Conservation (phyloP, 495 filamentous ascomycete genomes). For the Podospora sp. region DNA sequence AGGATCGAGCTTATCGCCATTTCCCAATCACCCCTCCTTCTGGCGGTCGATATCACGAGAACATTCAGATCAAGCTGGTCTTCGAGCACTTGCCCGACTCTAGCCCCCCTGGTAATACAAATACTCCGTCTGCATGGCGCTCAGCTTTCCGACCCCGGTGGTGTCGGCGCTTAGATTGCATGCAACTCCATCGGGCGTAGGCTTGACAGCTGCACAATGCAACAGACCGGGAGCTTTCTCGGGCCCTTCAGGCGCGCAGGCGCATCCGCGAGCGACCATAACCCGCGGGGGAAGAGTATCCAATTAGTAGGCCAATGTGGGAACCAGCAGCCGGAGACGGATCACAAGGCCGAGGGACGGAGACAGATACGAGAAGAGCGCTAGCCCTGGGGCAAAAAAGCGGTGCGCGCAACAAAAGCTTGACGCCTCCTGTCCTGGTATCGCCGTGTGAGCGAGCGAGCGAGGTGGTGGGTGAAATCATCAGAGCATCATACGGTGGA, state of each 20-base stretch:
- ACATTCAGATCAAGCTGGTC: background rate
- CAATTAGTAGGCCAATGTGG: background rate
- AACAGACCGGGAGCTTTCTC: background rate
- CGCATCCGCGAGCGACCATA: background rate
- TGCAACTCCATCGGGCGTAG: background rate
- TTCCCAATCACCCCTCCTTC: background rate
- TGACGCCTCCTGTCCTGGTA: background rate
- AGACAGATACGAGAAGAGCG: background rate
- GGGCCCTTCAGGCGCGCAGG: background rate
- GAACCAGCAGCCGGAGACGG: background rate
- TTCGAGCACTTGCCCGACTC: background rate
- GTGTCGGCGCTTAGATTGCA: background rate
- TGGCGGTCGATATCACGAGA: background rate
- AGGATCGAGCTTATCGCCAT: background rate
- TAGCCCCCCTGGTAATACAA: background rate
- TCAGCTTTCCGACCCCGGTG: background rate
- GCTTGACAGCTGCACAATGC: background rate
- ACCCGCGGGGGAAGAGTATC: background rate
- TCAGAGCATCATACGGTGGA: background rate
- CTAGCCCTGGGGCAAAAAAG: background rate
- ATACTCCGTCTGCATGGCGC: background rate
- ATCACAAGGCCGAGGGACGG: background rate
- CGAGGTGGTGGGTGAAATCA: background rate
- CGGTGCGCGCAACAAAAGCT: background rate
- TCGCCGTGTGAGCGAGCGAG: background rate